Base-by-base conservation (phyloP, 2,329 filamentous ascomycete genomes). In the Aureobasidium sp. region DNA sequence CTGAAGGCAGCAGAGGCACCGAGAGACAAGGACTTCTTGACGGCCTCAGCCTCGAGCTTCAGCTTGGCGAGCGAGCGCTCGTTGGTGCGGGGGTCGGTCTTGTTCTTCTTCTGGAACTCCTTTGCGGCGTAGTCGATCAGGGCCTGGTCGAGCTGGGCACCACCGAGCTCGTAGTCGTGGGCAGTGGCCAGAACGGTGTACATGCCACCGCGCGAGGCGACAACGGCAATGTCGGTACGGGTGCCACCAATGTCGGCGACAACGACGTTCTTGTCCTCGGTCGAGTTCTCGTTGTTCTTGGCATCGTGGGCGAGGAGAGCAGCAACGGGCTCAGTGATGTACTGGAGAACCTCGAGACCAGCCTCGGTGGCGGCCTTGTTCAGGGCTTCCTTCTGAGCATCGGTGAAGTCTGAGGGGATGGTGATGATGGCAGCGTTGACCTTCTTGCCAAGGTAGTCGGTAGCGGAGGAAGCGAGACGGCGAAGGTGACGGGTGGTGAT, bases 71-170 rank as follows among this genome's bases (percentile, higher is more conserved):
- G 79, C 70, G 89, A 88, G 70, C 87, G 87, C 61, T 87, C 82
- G 73, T 94, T 90, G 72, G 87, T 83, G 68, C 92, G 85, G 25
- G 94, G 94, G 76, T 97, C 94, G 63, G 85, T 85, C 79, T 87
- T 88, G 84, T 97, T 85, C 83, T 96, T 96, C 85, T 99, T 97
- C 72, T 94, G 84, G 79, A 99, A 99, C 78, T 99, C 94, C 83
- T 99, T 99, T 69, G 93, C 89, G 70, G 97, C 97, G 81, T 97
- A 88, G 74, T 99, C 93, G 74, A 96, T 89, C 63, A 99, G 83
- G 55, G 93, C 88, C 74, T 94, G 84, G 79, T 99, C 94, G 62
- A 99, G 82, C 67, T 91, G 87, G 39, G 85, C 82, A 71, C 94
- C 94, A 62, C 90, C 87, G 68, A 93, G 89, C 72, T 97, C 92